Conservation (phyloP, 2,329 filamentous ascomycete genomes). For the Tolypocladium album region DNA sequence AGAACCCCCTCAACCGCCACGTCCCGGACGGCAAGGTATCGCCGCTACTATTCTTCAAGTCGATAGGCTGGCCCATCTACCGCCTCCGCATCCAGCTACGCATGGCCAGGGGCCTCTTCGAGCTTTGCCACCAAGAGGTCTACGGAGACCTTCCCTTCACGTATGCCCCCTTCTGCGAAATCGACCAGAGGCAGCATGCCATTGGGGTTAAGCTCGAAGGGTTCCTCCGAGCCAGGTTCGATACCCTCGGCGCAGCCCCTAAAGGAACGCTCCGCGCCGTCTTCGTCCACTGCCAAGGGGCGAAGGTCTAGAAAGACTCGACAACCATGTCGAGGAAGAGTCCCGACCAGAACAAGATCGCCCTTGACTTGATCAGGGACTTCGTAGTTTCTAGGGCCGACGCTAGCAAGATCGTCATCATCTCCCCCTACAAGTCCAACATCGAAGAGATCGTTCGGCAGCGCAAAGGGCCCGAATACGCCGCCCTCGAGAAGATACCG, state of each 20-base stretch:
- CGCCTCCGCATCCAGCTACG: slow-evolving; percentile 7
- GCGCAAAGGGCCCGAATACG: slow-evolving; percentile 3
- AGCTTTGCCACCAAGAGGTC: slow-evolving; percentile 5
- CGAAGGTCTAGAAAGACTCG: not conserved
- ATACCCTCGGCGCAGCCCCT: not conserved
- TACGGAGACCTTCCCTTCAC: slow-evolving; percentile 2
- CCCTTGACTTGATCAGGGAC: not conserved
- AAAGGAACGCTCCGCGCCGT: slow-evolving; percentile 3
- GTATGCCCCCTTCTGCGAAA: not conserved
- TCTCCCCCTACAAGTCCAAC: slow-evolving; percentile 10
- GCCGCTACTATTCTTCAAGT: not conserved
- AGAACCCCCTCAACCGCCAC: not conserved
- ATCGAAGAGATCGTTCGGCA: slow-evolving; percentile 2
- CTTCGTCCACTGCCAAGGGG: slow-evolving; percentile 10
- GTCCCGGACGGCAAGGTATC: not conserved
- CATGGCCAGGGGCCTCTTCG: slow-evolving; percentile 10
- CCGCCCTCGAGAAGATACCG: slow-evolving; percentile 3
- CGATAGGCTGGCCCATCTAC: not conserved
- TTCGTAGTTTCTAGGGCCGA: no score
- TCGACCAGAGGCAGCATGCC: not conserved
- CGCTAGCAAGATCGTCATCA: no score
- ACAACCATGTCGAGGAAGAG: slow-evolving; percentile 3
- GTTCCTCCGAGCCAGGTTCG: not conserved
- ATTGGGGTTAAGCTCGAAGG: not conserved
- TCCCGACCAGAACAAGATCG: slow-evolving; percentile 4